These are phyloP conservation scores for Pleurotus ostreatus DNA, from an alignment of 768 basidiomycete species.

Conservation along the genomic window DNA sequence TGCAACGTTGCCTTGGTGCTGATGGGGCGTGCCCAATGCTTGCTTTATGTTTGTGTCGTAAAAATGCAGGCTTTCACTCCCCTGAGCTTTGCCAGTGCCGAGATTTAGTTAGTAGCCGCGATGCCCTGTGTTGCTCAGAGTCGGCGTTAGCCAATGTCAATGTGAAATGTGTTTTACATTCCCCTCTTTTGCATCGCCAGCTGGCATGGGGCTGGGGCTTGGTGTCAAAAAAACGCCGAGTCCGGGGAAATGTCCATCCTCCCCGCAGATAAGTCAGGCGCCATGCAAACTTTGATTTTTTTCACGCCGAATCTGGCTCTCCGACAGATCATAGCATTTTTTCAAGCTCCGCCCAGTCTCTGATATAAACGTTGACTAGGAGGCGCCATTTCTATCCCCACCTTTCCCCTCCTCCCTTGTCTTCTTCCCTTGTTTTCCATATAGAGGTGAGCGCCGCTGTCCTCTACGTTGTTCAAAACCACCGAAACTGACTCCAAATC, in stretches of 20 bases:
- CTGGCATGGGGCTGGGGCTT: conserved; percentile 14
- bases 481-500: conserved; percentile 5
- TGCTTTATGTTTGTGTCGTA: conserved; percentile 1
- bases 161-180: conserved; percentile 4
- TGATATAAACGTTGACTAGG: conserved; percentile 28
- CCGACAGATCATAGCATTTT: conserved; percentile 23
- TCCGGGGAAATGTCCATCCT: conserved; percentile 5
- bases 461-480: background rate
- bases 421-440: conserved; percentile 26
- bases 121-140: background rate
- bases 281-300: conserved; percentile 11
- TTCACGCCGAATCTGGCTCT: conserved; percentile 14
- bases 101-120: conserved; percentile 11
- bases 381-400: conserved; percentile 16
- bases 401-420: conserved; percentile 30
- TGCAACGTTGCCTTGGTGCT: conserved; percentile 15
- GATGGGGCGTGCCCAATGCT: conserved; percentile 4
- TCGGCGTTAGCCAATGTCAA: conserved; percentile 1
- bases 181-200: conserved; percentile 16
- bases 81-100: conserved; percentile 41
- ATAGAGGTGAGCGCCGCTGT: conserved; percentile 30
- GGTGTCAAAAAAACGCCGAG: background rate
- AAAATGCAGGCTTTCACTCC: conserved; percentile 42
- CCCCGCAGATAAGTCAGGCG: conserved; percentile 7
- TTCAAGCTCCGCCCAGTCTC: conserved; percentile 36